Percentiles rank a stretch among this genome's conserved stretches.
Evolutionary conservation across 352 stramenopile genomes (phyloP).

Genomic region (Globisporangium paroecandrum): DNA sequence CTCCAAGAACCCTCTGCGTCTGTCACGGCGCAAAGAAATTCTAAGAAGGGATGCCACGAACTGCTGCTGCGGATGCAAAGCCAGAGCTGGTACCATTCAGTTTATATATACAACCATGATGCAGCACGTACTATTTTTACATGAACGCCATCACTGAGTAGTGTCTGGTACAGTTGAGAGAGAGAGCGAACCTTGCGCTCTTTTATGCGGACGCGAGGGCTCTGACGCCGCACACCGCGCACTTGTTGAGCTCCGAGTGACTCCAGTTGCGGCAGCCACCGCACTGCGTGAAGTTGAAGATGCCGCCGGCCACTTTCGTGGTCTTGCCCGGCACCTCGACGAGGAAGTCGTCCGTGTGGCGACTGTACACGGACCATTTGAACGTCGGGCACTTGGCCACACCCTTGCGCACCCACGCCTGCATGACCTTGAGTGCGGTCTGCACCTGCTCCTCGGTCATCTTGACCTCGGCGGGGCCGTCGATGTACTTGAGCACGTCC

Average conservation of each 20-base stretch:
- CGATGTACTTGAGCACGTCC: constrained; percentile 2
- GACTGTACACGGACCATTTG: not conserved
- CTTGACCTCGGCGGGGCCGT: not conserved
- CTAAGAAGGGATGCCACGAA: not conserved
- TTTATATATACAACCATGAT: not conserved
- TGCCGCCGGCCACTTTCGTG: not conserved
- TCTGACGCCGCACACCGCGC: not conserved
- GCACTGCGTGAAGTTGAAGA: not conserved
- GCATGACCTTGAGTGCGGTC: not conserved
- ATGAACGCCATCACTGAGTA: not conserved
- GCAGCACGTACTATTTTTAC: not conserved
- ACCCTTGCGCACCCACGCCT: not conserved
- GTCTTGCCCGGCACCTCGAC: not conserved
- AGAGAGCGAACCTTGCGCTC: not conserved
- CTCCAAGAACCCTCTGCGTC: not conserved
- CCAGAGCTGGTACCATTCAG: not conserved
- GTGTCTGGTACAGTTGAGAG: not conserved
- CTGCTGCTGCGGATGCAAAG: not conserved
- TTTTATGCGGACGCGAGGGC: not conserved
- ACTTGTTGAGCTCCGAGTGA: not conserved
- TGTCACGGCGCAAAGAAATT: not conserved
- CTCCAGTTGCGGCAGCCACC: not conserved
- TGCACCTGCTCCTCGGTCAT: constrained; percentile 5
- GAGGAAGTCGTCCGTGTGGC: constrained; percentile 4
- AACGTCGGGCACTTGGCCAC: constrained; percentile 1